These are phyloP conservation scores for Fusarium robinianum DNA, from an alignment of 2,329 filamentous ascomycete species.

Conservation along the genomic window DNA sequence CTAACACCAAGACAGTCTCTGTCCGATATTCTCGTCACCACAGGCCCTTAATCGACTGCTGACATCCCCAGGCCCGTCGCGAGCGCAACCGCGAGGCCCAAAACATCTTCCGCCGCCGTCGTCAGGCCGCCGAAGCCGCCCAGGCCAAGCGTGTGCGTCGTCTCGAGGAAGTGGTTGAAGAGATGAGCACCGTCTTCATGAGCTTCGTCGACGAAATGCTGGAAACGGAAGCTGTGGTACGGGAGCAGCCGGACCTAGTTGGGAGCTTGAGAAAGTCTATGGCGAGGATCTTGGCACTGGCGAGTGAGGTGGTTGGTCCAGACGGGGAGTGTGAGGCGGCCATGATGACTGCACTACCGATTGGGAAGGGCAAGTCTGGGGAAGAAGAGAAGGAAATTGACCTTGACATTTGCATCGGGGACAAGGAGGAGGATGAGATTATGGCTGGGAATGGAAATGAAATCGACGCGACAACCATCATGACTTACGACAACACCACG, in stretches of 20 bases:
- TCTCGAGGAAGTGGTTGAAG: conserved; percentile 36
- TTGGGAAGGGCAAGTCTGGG: neutral
- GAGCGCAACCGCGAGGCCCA: conserved; percentile 39
- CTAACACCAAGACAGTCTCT: neutral
- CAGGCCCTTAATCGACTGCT: neutral
- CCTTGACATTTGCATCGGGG: too few species aligned
- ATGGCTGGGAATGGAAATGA: too few species aligned
- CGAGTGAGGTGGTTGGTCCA: conserved; percentile 33
- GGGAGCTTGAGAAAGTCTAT: conserved; percentile 27
- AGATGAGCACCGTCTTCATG: conserved; percentile 39
- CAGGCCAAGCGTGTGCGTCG: conserved; percentile 34
- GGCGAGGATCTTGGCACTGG: conserved; percentile 30
- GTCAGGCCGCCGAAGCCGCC: conserved; percentile 36
- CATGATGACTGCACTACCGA: conserved; percentile 15
- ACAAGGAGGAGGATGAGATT: too few species aligned
- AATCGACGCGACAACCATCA: too few species aligned
- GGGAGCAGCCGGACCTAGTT: conserved; percentile 24
- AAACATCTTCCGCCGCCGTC: conserved; percentile 36
- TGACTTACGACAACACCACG: too few species aligned
- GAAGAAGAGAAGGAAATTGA: neutral
- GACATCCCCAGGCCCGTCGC: conserved; percentile 30
- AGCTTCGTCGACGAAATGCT: conserved; percentile 37
- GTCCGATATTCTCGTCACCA: neutral
- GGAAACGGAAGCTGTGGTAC: conserved; percentile 31
- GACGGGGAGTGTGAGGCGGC: conserved; percentile 26